phyloP scores from a whole-genome alignment of 2,329 filamentous ascomycete genomes.

The Cladophialophora carrionii region DNA sequence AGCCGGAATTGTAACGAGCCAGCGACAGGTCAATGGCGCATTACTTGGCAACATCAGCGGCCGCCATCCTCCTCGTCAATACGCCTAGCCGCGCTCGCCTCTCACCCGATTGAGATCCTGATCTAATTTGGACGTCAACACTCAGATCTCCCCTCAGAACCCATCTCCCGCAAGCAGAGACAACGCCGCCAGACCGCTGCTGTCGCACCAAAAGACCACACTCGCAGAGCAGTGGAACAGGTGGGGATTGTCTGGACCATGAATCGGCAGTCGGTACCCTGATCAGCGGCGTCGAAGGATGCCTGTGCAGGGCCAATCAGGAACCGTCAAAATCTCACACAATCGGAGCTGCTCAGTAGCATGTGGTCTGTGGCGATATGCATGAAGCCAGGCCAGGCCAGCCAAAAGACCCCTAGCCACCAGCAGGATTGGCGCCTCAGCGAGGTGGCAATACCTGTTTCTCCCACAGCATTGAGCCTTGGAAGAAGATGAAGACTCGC shows the following conservation, averaged over 20 bases:
- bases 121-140: constrained; percentile 24
- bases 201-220: background rate
- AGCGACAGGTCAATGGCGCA: background rate
- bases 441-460: background rate
- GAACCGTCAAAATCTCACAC: background rate
- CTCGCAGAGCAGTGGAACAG: background rate
- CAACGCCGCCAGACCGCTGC: background rate
- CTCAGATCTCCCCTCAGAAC: background rate
- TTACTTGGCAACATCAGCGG: constrained; percentile 4
- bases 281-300: constrained; percentile 4
- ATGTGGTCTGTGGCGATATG: constrained; percentile 14
- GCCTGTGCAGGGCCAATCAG: constrained; percentile 11
- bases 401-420: background rate
- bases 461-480: background rate
- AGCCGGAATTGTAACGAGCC: constrained; percentile 5
- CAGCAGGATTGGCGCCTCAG: background rate
- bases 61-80: background rate
- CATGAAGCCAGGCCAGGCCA: constrained; percentile 11
- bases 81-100: constrained; percentile 9
- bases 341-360: background rate
- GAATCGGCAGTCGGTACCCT: background rate
- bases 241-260: constrained; percentile 8
- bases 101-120: constrained; percentile 19
- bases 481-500: background rate
- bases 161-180: background rate